Base-by-base conservation (phyloP, 2,329 filamentous ascomycete species). In the Colletotrichum sublineola region DNA sequence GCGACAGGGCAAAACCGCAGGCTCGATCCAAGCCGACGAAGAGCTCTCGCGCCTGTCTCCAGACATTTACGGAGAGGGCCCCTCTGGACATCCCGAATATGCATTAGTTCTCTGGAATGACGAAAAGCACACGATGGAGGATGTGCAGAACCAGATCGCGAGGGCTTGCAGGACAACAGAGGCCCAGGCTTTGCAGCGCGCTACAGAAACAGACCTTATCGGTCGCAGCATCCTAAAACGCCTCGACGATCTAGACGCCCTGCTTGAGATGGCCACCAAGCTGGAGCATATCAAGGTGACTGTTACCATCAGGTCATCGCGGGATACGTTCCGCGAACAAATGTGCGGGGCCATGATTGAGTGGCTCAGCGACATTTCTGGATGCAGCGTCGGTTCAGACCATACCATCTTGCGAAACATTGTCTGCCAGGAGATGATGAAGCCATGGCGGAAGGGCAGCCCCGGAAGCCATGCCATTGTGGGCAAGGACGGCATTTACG, bases 321-420 rank as follows among this genome's bases (percentile, higher is more conserved):
- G 97, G 76, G 96, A 99, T 82, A 98, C 95, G 0, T 99, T 98
- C 83, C 90, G 96, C 71, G 96, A 99, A 80, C 94, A 98, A 80
- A 99, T 99, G 97, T 98, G 95, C 77, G 95, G 94, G n/a, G 94
- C 95, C 20, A 96, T 99, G 73, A 93, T 99, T 66, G 95, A 98
- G 77, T 99, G 97, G 97, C 88, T 99, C 29, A 89, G 92, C 64
- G 97, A 99, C 81, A 97, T 99, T 77, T 90, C 95, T 9, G 95
- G 95, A 40, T 98, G 95, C 81, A 93, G 91, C 65, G 93, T 97
- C 58, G 94, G 94, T 1, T 86, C 90, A 42, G 94, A 99, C 78
- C 89, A 91, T 74, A 87, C 93, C 72, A 90, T 98, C 24, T 85
- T 99, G 55, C 90, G 95, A 48, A 91, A 90, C 63, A 91, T 93